These are phyloP conservation scores for Flueggea neowawraea DNA, from an alignment of 441 rosid species.

Conservation along the genomic window DNA sequence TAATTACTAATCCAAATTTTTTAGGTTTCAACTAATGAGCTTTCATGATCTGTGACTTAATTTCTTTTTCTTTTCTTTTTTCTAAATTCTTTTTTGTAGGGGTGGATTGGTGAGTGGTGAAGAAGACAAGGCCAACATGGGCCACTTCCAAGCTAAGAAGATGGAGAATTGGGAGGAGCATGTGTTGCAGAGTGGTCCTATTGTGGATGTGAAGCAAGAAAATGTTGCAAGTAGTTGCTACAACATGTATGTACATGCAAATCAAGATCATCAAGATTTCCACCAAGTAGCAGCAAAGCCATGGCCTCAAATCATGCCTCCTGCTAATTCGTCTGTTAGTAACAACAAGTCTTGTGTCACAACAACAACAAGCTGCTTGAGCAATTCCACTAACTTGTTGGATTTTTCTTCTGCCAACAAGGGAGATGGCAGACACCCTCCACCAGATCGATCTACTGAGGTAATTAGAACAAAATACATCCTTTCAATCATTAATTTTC, in stretches of 20 bases:
- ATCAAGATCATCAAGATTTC: slow-evolving; percentile 29
- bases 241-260: slow-evolving; percentile 37
- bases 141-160: slow-evolving; percentile 56
- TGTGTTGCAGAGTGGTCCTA: slow-evolving; percentile 34
- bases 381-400: slow-evolving; percentile 47
- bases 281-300: slow-evolving; percentile 25
- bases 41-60: too few species aligned
- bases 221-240: slow-evolving; percentile 38
- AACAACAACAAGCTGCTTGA: slow-evolving; percentile 26
- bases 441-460: slow-evolving; percentile 80
- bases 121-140: slow-evolving; percentile 40
- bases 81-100: slow-evolving; percentile 25
- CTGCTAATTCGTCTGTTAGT: slow-evolving; percentile 44
- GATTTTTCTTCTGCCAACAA: slow-evolving; percentile 76
- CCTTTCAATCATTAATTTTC: background rate
- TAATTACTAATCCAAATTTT: too few species aligned
- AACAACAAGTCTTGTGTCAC: slow-evolving; percentile 62
- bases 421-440: slow-evolving; percentile 55
- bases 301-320: slow-evolving; percentile 46
- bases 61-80: too few species aligned
- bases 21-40: too few species aligned
- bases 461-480: slow-evolving; percentile 23
- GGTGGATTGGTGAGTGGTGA: slow-evolving; percentile 77
- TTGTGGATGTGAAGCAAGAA: slow-evolving; percentile 72
- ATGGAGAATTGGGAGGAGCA: slow-evolving; percentile 81